These are phyloP conservation scores for Candida nitratophila DNA, from an alignment of 805 yeast species.

Conservation along the genomic window DNA sequence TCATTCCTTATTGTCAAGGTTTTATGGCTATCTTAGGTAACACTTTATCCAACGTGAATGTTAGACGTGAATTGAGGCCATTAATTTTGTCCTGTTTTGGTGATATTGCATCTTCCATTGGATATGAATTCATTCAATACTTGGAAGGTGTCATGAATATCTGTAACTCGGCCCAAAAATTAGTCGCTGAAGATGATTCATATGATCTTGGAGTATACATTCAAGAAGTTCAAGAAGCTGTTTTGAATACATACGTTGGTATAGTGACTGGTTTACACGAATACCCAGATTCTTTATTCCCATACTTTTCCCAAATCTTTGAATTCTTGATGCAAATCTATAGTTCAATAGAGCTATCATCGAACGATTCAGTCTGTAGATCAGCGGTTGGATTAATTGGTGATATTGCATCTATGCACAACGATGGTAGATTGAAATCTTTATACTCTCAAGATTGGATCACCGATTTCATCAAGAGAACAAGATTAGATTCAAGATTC, in stretches of 20 bases:
- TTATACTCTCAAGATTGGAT: conserved; percentile 74
- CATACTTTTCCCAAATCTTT: conserved; percentile 64
- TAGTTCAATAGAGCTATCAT: conserved; percentile 50
- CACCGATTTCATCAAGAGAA: conserved; percentile 63
- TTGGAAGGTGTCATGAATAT: conserved; percentile 73
- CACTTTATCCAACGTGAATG: conserved; percentile 56
- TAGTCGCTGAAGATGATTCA: conserved; percentile 59
- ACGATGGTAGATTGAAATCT: conserved; percentile 65
- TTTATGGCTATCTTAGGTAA: conserved; percentile 80
- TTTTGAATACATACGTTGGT: conserved; percentile 94
- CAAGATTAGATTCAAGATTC: conserved; percentile 57
- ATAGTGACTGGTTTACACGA: conserved; percentile 84
- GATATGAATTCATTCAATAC: conserved; percentile 68
- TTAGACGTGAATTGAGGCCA: conserved; percentile 79
- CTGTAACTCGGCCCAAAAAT: conserved; percentile 56
- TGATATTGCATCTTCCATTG: conserved; percentile 88
- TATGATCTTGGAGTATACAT: conserved; percentile 75
- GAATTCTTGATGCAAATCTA: conserved; percentile 56
- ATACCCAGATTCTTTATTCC: conserved; percentile 55
- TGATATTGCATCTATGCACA: conserved; percentile 83
- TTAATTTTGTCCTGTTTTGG: conserved; percentile 90
- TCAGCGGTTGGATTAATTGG: conserved; percentile 89
- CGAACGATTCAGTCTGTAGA: conserved; percentile 67
- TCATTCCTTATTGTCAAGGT: conserved; percentile 69
- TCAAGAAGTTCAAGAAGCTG: conserved; percentile 69